Evolutionary conservation across 1,139 yeast species (phyloP).

Genomic region (Kluyveromyces sp.): DNA sequence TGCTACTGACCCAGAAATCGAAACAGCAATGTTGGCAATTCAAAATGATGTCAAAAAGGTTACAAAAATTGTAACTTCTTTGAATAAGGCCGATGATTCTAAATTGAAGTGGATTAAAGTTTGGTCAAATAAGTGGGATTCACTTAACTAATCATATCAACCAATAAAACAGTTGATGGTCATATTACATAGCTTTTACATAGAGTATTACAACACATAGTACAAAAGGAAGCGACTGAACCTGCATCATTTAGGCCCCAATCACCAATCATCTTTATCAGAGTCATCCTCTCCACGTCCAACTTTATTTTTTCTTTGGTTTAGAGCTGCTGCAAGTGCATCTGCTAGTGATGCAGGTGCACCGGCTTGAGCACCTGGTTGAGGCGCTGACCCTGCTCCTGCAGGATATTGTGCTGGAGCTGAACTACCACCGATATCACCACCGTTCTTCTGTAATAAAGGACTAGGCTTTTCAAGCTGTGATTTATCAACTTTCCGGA

Average conservation of each 20-base stretch:
- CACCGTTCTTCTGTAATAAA: constrained; percentile 61
- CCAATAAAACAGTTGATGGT: background rate
- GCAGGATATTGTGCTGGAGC: no score
- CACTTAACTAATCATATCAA: background rate
- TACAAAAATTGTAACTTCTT: constrained; percentile 16
- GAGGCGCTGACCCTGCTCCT: constrained; percentile 9
- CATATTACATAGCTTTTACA: background rate
- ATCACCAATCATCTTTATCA: constrained; percentile 64
- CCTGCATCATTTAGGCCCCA: background rate
- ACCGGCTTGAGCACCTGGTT: constrained; percentile 33
- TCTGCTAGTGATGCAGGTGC: constrained; percentile 59
- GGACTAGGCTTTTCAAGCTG: constrained; percentile 76
- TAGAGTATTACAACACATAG: background rate
- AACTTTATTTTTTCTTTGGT: constrained; percentile 73
- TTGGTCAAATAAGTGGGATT: constrained; percentile 24
- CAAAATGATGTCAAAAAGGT: constrained; percentile 10
- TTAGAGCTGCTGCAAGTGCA: constrained; percentile 82
- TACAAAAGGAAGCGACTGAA: no score
- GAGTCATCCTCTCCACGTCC: constrained; percentile 81
- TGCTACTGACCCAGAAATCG: constrained; percentile 13
- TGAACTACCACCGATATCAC: constrained; percentile 33
- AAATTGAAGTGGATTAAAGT: constrained; percentile 27
- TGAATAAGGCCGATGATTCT: constrained; percentile 21
- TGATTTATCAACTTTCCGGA: constrained; percentile 73
- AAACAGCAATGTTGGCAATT: constrained; percentile 10